Evolutionary conservation across 2,329 filamentous ascomycete species (phyloP), one percentile per base, ranked within the genome.

Genomic region (Amauroascus niger): DNA sequence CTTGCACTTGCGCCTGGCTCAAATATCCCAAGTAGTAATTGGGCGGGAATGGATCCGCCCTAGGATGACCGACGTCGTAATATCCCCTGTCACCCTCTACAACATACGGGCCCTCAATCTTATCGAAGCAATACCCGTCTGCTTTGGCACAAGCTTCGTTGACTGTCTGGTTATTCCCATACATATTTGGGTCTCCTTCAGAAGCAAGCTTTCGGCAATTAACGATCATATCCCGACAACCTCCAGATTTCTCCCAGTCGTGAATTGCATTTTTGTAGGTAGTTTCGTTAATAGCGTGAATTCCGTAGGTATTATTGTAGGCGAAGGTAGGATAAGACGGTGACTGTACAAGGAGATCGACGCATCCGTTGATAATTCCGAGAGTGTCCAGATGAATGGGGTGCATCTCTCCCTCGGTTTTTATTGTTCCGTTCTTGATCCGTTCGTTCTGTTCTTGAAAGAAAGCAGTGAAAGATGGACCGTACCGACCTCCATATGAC

Each of bases 261-360:
- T 57, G 26, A 6, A 58, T 28, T 13, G 50, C 52, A 22, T 24
- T 35, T 2, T 55, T 43, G 43, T 45, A 53, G 6, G 47, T 35
- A 8, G 51, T 50, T 14, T 54, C 49, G 44, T 58, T 56, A 39
- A 86, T 76, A 1, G 77, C 73, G 57, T 79, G 63, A 54, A 86
- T 76, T 7, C 76, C 79, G 63, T 86, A 89, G 0, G 82, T 71
- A 54, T 74, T 74, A 24, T 66, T 62, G 48, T 66, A 69, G 4
- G 71, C 70, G 47, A 70, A 71, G 24, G 66, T 63, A 1, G 70
- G 69, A 54, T 72, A 73, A 45, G 63, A 70, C 1, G 62, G 63
- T 6, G 59, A 59, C 50, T 88, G 82, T 0, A 81, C 73, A 28
- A 81, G 65, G 59, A 79, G 74, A 62, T 89, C 86, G 33, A 88